Evolutionary conservation across 1,139 yeast genomes (phyloP).

Genomic region (Suhomyces anneliseae): DNA sequence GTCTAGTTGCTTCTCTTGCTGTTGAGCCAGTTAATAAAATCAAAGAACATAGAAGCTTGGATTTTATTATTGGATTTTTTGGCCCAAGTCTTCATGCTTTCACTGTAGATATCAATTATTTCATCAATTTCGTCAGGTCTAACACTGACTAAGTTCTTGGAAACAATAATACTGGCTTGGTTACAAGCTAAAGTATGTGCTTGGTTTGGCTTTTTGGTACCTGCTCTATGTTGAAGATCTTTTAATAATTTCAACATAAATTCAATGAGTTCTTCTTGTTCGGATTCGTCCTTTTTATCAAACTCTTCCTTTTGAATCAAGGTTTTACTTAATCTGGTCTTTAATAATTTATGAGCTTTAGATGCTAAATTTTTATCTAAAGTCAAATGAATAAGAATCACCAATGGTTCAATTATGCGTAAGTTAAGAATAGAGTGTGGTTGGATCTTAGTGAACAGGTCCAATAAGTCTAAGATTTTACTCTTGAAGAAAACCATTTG

Average conservation of each 20-base stretch:
- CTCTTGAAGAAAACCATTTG: conserved; percentile 78
- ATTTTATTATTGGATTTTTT: conserved; percentile 46
- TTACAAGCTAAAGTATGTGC: conserved; percentile 57
- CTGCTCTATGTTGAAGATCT: conserved; percentile 41
- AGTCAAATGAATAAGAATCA: conserved; percentile 63
- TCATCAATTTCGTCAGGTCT: conserved; percentile 31
- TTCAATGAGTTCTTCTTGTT: conserved; percentile 17
- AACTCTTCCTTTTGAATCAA: conserved; percentile 30
- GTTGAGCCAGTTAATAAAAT: conserved; percentile 77
- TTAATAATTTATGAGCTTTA: conserved; percentile 72
- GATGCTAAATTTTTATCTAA: conserved; percentile 67
- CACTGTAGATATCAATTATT: conserved; percentile 57
- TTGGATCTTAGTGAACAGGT: conserved; percentile 53
- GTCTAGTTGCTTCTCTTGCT: conserved; percentile 30
- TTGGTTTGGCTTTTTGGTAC: conserved; percentile 44
- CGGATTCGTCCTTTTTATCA: conserved; percentile 14
- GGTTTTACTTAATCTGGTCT: conserved; percentile 60
- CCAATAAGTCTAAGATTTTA: conserved; percentile 75
- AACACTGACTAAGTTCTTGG: conserved; percentile 51
- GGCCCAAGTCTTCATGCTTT: conserved; percentile 64
- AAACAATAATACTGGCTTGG: conserved; percentile 60
- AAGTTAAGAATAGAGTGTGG: conserved; percentile 45
- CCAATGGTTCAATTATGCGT: conserved; percentile 55
- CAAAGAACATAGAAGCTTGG: conserved; percentile 66
- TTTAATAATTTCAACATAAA: conserved; percentile 26